Evolutionary conservation across 2,329 filamentous ascomycete species (phyloP).

Genomic region (Pseudocercospora ulei): DNA sequence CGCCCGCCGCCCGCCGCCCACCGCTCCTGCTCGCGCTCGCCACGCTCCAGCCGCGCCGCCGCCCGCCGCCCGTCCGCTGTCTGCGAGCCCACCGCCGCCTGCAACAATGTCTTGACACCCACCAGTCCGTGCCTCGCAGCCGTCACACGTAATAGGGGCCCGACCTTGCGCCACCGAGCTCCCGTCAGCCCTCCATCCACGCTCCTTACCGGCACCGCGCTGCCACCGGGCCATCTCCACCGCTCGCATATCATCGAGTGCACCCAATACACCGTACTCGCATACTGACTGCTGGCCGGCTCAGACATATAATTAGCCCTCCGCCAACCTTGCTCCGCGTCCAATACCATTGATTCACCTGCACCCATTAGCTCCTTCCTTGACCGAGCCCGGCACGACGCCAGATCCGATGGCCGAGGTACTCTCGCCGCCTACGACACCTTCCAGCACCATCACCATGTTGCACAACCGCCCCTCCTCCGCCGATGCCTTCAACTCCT

Average conservation of each 20-base stretch:
- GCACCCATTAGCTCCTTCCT: conserved; percentile 14
- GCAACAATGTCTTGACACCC: conserved; percentile 21
- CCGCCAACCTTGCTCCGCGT: conserved; percentile 19
- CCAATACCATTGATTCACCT: conserved; percentile 18
- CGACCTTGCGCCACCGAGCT: conserved; percentile 6
- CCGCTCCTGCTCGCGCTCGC: conserved; percentile 4
- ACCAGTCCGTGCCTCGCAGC: conserved; percentile 11
- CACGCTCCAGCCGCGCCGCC: too few species aligned
- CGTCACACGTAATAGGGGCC: conserved; percentile 8
- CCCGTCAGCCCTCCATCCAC: conserved; percentile 13
- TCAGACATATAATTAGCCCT: conserved; percentile 27
- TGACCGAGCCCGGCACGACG: conserved; percentile 15
- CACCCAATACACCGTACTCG: conserved; percentile 12
- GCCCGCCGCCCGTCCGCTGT: too few species aligned
- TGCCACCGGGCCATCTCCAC: conserved; percentile 10
- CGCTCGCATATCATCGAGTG: conserved; percentile 18
- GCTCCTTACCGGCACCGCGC: conserved; percentile 10
- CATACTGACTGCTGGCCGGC: conserved; percentile 31
- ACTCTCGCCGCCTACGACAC: conserved; percentile 43
- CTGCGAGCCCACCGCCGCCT: conserved; percentile 5
- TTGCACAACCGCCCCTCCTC: conserved; percentile 40
- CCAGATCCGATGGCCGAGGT: conserved; percentile 36
- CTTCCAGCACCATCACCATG: conserved; percentile 43
- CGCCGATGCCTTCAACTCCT: conserved; percentile 41
- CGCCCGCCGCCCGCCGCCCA: conserved; percentile 11